Evolutionary conservation across 345 rosid genomes (phyloP).

Genomic region (Populus pruinosa): DNA sequence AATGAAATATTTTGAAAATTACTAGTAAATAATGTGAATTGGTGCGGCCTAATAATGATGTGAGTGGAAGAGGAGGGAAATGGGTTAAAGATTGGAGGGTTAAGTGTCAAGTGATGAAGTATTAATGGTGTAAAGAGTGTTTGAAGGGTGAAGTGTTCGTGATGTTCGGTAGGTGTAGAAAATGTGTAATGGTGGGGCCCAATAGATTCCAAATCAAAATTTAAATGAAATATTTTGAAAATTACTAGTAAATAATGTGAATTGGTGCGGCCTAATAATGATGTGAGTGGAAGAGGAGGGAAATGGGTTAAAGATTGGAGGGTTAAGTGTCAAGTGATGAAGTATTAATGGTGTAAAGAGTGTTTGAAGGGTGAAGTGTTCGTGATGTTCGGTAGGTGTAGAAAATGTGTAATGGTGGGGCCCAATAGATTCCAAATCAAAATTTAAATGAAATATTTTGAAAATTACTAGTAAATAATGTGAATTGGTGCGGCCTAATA

Average conservation of each 20-base stretch:
- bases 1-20: not conserved
- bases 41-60: not conserved
- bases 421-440: not conserved
- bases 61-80: not conserved
- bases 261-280: not conserved
- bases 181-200: not conserved
- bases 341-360: not conserved
- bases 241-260: not conserved
- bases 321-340: no score
- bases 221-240: not conserved
- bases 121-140: not conserved
- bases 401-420: not conserved
- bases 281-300: not conserved
- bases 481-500: not conserved
- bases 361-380: not conserved
- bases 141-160: not conserved
- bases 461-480: not conserved
- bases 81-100: not conserved
- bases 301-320: no score
- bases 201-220: not conserved
- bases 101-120: not conserved
- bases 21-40: not conserved
- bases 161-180: not conserved
- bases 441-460: not conserved
- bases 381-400: not conserved